A percentile compares a stretch with the other conserved stretches of the same genome.
Conservation (phyloP, 169 alveolate genomes). For the Plasmodium fragile region DNA sequence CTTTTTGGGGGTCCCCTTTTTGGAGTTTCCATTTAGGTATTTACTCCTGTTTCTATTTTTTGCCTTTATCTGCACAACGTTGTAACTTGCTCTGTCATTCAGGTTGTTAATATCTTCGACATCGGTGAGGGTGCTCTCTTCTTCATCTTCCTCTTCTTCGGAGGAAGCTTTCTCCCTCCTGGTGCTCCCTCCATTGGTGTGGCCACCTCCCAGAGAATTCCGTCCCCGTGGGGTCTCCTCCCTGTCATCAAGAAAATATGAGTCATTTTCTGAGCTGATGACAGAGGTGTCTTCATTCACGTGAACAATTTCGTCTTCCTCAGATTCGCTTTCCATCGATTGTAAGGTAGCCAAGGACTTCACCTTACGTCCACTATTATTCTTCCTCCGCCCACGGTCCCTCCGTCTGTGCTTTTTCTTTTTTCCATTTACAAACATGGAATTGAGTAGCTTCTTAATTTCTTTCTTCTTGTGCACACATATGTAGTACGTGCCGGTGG, state of each 20-base stretch:
- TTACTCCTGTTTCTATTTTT: neutral
- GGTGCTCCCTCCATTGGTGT: neutral
- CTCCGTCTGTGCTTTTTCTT: conserved; percentile 7
- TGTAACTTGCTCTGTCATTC: conserved; percentile 21
- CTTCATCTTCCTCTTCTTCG: neutral
- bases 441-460: conserved; percentile 2
- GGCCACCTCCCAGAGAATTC: neutral
- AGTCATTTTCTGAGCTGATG: neutral
- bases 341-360: neutral
- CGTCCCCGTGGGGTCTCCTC: neutral
- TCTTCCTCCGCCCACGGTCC: neutral
- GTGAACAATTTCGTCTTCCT: neutral
- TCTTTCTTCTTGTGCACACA: conserved; percentile 23
- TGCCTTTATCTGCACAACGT: conserved; percentile 48
- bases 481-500: conserved; percentile 41
- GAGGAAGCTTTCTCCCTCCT: neutral
- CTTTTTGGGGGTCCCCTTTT: neutral
- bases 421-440: conserved; percentile 2
- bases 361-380: neutral
- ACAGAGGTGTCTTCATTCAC: conserved; percentile 6
- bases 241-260: conserved; percentile 11
- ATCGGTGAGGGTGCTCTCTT: conserved; percentile 25
- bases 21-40: neutral
- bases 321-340: neutral
- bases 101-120: conserved; percentile 63